Base-by-base conservation (phyloP, 352 stramenopile species). In the Phytophthora ohioensis region DNA sequence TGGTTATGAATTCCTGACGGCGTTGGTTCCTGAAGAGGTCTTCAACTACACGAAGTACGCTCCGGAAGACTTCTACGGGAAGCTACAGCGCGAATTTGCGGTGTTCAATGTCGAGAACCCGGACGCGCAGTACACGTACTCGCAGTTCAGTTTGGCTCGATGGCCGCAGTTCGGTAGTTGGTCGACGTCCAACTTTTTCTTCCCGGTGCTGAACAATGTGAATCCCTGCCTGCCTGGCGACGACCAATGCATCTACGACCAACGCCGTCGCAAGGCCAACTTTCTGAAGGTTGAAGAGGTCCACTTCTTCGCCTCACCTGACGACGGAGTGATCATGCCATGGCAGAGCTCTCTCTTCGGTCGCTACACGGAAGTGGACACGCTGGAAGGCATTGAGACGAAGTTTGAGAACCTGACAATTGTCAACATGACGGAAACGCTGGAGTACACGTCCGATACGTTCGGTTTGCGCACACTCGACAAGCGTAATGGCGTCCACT, bases 251-350 rank as follows among this genome's bases (percentile, higher is more conserved):
- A 12, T 55, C 10, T 15, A 17, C 9, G 64, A 75, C 9, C 36
- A 75, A 32, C 15, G 64, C 12, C 38, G 64, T 5, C 64, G 59
- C 51, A 69, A 67, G 30, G 3, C 36, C 31, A 78, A 80, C 55
- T 80, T 80, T 31, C 41, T 70, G 15, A 73, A 60, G 57, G 47
- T 83, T 34, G 41, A 66, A 10, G 47, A 52, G 0, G 76, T 71
- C 12, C 71, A 85, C 39, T 83, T 84, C 68, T 82, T 85, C 42
- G 75, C 68, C 2, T 87, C 79, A 12, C 61, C 74, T 13, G 12
- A 43, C n/a, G 79, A 86, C 27, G 75, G 54, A 61, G 31, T 76
- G 69, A 65, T 7, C 27, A 38, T 53, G 17, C 46, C 46, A 27
- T 54, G 47, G 47, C 27, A 54, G 47, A 54, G 30, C 6, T 54